Percentiles rank a stretch among this genome's conserved stretches.
phyloP scores from a whole-genome alignment of 169 alveolate genomes.

The Plasmodium blacklocki region DNA sequence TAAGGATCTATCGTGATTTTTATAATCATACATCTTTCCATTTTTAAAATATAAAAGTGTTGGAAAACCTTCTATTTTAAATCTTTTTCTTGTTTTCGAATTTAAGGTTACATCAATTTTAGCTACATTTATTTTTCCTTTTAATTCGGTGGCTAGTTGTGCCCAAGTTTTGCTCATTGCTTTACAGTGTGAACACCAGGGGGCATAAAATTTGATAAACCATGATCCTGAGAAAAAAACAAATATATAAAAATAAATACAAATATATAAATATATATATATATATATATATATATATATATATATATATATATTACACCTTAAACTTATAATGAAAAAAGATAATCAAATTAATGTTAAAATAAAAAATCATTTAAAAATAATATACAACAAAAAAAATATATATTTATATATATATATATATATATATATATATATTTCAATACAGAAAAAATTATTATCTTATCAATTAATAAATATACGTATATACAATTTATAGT shows the following conservation, averaged over 20 bases:
- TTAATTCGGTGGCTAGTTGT: conserved; percentile 93
- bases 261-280: background rate
- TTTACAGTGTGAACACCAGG: conserved; percentile 95
- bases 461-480: background rate
- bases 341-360: no score
- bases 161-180: conserved; percentile 93
- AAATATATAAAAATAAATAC: background rate
- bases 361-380: no score
- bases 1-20: conserved; percentile 80
- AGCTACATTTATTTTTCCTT: conserved; percentile 87
- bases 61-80: conserved; percentile 95
- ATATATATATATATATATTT: background rate
- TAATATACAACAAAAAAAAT: background rate
- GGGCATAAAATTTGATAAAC: conserved; percentile 95
- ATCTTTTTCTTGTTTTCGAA: conserved; percentile 85
- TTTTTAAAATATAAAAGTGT: conserved; percentile 94
- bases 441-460: background rate
- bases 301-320: no score
- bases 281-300: background rate
- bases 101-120: conserved; percentile 87
- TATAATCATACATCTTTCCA: conserved; percentile 90
- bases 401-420: background rate
- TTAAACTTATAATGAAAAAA: no score
- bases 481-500: background rate
- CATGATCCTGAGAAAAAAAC: conserved; percentile 83